Base-by-base conservation (phyloP, 192 early-diverging fungal species). In the Gryganskiella cystojenkinii region DNA sequence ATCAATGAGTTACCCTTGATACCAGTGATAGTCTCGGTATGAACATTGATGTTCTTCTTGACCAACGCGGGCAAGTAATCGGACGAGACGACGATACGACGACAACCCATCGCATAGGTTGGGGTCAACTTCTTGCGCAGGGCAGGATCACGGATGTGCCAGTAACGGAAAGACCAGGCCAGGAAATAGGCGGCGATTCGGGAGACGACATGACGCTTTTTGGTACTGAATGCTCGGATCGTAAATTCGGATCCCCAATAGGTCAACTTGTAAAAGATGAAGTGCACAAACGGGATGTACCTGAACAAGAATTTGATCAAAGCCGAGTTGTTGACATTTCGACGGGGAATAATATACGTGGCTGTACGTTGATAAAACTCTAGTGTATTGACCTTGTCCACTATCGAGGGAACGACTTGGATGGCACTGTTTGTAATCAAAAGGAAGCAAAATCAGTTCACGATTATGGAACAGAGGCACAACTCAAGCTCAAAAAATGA, bases 361-460 rank as follows among this genome's bases (percentile, higher is more conserved):
- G 83, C 73, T 4, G 80, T 74, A 17, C 84, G 80, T 55, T 84
- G 82, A 46, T 73, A 85, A 56, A 63, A 70, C 31, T 65, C 40
- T 5, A 85, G 65, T 28, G 63, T 56, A 5, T 63, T 52, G 22
- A 69, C 82, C 40, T 70, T 57, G 2, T 59, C 33, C n/a, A 61
- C 81, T 17, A 85, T 52, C 13, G 67, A 56, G 3, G 84, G 84
- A 35, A 84, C 71, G 6, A 71, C 59, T 58, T 84, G 82, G 22
- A 84, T 58, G 3, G 78, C 70, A 33, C 80, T 81, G 31, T 24
- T n/a, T n/a, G n/a, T n/a, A n/a, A n/a, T n/a, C n/a, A n/a, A n/a
- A n/a, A n/a, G n/a, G n/a, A n/a, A n/a, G n/a, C n/a, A n/a, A n/a
- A n/a, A n/a, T n/a, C n/a, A n/a, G n/a, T n/a, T n/a, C n/a, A n/a